These are phyloP conservation scores for Saxophila tyrrhenica DNA, from an alignment of 495 filamentous ascomycete species.

Conservation along the genomic window DNA sequence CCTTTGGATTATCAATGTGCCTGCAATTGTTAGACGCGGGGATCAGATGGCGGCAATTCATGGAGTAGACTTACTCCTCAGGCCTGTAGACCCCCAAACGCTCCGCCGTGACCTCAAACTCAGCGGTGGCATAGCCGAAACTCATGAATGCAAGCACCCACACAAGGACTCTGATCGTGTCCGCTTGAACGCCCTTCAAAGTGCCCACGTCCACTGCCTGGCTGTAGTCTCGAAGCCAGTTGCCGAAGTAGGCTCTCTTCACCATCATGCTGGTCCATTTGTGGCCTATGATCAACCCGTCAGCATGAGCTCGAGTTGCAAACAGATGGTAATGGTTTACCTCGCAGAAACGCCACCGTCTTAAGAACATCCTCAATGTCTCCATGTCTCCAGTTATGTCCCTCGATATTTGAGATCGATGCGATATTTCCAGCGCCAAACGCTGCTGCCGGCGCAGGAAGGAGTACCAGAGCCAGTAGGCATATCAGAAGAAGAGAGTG, in stretches of 20 bases:
- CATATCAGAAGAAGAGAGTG: conserved; percentile 15
- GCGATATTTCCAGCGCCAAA: conserved; percentile 97
- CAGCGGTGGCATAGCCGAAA: conserved; percentile 91
- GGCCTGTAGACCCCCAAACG: conserved; percentile 85
- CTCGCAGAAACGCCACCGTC: conserved; percentile 67
- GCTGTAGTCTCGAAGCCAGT: conserved; percentile 46
- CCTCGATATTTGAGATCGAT: conserved; percentile 84
- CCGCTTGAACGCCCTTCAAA: conserved; percentile 76
- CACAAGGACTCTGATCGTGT: conserved; percentile 78
- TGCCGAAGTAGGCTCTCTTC: conserved; percentile 72
- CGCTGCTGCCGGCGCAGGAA: conserved; percentile 54
- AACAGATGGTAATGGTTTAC: not conserved
- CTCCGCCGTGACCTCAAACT: conserved; percentile 92
- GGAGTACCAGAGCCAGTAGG: conserved; percentile 37
- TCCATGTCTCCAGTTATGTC: conserved; percentile 93
- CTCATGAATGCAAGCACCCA: conserved; percentile 89
- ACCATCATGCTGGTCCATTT: conserved; percentile 92
- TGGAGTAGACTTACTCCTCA: conserved; percentile 75
- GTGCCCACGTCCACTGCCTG: conserved; percentile 90
- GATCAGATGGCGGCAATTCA: too few relatives aligned
- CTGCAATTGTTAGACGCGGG: too few relatives aligned
- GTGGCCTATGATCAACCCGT: conserved; percentile 40
- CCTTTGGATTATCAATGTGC: conserved; percentile 71
- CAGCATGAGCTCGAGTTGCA: not conserved
- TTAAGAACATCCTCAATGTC: conserved; percentile 87